These are phyloP conservation scores for Verticillium nubilum DNA, from an alignment of 2,329 filamentous ascomycete genomes.

Conservation along the genomic window DNA sequence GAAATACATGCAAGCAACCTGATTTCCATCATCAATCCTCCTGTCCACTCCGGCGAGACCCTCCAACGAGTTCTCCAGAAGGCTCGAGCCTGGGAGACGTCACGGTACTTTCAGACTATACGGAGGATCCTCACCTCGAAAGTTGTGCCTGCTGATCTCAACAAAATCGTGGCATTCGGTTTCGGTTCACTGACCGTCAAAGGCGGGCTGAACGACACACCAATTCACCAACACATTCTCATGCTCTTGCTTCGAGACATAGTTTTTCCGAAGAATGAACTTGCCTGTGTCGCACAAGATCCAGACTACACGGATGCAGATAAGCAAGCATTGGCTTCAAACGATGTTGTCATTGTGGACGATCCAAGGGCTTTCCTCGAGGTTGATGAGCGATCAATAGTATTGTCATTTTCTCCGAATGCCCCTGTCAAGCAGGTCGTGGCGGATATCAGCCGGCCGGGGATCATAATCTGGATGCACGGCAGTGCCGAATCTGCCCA, in stretches of 20 bases:
- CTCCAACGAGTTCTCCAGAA: not conserved
- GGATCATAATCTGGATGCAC: slow-evolving; percentile 11
- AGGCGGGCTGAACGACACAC: not conserved
- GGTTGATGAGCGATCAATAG: slow-evolving; percentile 9
- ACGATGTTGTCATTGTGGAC: slow-evolving; percentile 6
- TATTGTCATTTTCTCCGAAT: slow-evolving; percentile 10
- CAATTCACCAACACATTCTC: not conserved
- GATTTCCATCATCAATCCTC: not conserved
- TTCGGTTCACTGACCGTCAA: not conserved
- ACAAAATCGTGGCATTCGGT: not conserved
- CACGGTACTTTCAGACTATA: not conserved
- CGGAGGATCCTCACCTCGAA: not conserved
- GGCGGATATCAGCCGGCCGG: slow-evolving; percentile 11
- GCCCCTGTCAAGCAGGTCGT: slow-evolving; percentile 15
- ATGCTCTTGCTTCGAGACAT: not conserved
- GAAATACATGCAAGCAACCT: not conserved
- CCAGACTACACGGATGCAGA: not conserved
- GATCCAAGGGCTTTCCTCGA: slow-evolving; percentile 12
- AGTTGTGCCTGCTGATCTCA: not conserved
- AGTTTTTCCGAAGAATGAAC: not conserved
- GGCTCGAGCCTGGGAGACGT: not conserved
- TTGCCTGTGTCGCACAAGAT: not conserved
- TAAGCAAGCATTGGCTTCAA: not conserved
- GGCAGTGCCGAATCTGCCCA: not conserved
- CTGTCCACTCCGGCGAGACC: not conserved